Evolutionary conservation across 768 basidiomycete species (phyloP).

Genomic region (Lyophyllum atratum): DNA sequence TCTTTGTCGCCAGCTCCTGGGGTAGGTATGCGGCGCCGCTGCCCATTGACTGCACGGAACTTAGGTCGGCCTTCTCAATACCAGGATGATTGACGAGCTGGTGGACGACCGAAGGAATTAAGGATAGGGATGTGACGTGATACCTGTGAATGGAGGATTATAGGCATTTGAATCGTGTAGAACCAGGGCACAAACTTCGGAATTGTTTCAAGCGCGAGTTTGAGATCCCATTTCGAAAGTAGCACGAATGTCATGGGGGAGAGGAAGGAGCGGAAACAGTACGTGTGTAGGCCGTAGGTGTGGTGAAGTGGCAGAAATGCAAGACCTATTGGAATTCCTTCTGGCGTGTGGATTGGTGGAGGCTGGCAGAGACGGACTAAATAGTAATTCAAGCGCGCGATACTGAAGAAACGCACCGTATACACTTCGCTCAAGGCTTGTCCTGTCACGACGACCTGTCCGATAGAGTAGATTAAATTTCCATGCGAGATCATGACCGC

Average conservation of each 20-base stretch:
- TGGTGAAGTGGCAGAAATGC: conserved; percentile 73
- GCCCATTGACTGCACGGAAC: conserved; percentile 41
- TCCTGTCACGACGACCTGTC: conserved; percentile 35
- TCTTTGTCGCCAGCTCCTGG: conserved; percentile 45
- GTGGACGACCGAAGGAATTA: conserved; percentile 67
- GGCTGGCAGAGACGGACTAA: conserved; percentile 28
- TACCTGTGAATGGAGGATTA: conserved; percentile 40
- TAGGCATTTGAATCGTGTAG: neutral
- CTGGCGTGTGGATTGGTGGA: conserved; percentile 39
- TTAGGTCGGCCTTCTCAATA: conserved; percentile 52
- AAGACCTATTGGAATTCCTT: conserved; percentile 48
- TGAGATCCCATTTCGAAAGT: conserved; percentile 61
- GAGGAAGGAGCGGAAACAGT: conserved; percentile 50
- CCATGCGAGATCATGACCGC: conserved; percentile 77
- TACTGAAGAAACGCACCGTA: conserved; percentile 32
- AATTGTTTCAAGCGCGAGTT: conserved; percentile 51
- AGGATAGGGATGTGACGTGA: conserved; percentile 45
- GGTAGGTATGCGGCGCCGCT: conserved; percentile 74
- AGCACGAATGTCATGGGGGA: conserved; percentile 50
- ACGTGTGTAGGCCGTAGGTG: conserved; percentile 58
- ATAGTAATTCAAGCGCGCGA: neutral
- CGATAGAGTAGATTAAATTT: conserved; percentile 51
- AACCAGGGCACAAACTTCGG: conserved; percentile 51
- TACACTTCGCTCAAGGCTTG: conserved; percentile 34
- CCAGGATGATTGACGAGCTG: conserved; percentile 63